Evolutionary conservation across 768 basidiomycete genomes (phyloP), one percentile per base, ranked within the genome.

Genomic region (Nidularia pulvinata): DNA sequence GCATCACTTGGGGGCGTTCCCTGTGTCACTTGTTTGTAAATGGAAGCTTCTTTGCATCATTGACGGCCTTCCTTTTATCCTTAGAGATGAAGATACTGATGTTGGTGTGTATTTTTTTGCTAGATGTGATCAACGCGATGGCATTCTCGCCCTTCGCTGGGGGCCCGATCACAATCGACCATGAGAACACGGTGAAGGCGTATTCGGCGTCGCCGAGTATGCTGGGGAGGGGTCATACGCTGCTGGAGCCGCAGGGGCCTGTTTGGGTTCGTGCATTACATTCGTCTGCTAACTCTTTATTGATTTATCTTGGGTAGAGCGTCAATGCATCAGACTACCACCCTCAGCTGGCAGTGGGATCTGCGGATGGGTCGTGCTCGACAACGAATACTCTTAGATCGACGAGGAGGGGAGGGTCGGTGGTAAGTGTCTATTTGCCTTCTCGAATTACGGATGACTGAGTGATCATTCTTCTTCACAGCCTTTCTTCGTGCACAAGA

Each of bases 241-340:
- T 93, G 37, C 69, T 90, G 55, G 88, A 92, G 56, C 87, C 90
- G 0, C 76, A 82, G 13, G 94, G 93, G 0, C 87, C 93, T 7
- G 79, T 91, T 53, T 93, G 91, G 93, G 94, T 95, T 57, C 19
- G 84, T 71, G 6, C n/a, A 30, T 1, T 9, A 44, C 33, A 6
- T 44, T 44, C 13, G 30, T 45, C 35, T 48, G 22, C 13, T 47
- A n/a, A 50, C 11, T 7, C 10, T 45, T 48, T 44, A 13, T 50
- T 51, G 9, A 53, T 32, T 30, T 34, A 32, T 34, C 22, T 7
- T 51, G 14, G 22, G 19, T 61, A 95, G 95, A 82, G 78, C 52
- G 67, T 95, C 30, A 74, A 79, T 52, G 76, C 85, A 1, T 96
- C 95, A 0, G 90, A 96, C 46, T 89, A 87, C 61, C 96, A 98